phyloP scores from a whole-genome alignment of 805 yeast species.

The Candida easanensis region DNA sequence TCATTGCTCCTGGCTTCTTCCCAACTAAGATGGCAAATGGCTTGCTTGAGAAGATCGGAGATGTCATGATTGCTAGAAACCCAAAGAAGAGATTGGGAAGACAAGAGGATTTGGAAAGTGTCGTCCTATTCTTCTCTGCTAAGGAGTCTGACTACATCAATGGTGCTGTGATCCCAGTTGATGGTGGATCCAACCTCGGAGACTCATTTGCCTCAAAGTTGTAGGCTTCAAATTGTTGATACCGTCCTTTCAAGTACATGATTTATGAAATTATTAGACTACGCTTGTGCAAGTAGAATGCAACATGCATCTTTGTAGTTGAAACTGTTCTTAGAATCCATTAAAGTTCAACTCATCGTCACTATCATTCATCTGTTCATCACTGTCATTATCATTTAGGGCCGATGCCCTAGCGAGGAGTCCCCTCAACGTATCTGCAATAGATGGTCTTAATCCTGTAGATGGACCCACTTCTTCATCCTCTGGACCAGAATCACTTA shows the following conservation, averaged over 20 bases:
- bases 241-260: not conserved
- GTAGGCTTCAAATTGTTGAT: constrained; percentile 6
- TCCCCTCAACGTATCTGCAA: constrained; percentile 21
- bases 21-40: constrained; percentile 75
- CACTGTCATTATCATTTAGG: constrained; percentile 6
- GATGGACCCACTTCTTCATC: constrained; percentile 2
- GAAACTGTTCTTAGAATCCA: constrained; percentile 11
- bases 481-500: constrained; percentile 13
- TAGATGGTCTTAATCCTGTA: constrained; percentile 6
- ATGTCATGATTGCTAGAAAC: constrained; percentile 43
- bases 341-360: constrained; percentile 15
- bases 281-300: not conserved
- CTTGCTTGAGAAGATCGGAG: constrained; percentile 46
- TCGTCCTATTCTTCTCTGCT: constrained; percentile 53
- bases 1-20: constrained; percentile 75
- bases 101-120: constrained; percentile 55
- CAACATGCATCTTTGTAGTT: not conserved
- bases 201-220: constrained; percentile 17
- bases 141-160: constrained; percentile 59
- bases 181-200: constrained; percentile 60
- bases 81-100: constrained; percentile 65
- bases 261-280: not conserved
- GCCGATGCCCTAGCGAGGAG: constrained; percentile 14
- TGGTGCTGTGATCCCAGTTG: constrained; percentile 66
- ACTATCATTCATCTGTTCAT: constrained; percentile 10